Evolutionary conservation across 352 stramenopile species (phyloP).

Genomic region (Phytopythium oedochilum): DNA sequence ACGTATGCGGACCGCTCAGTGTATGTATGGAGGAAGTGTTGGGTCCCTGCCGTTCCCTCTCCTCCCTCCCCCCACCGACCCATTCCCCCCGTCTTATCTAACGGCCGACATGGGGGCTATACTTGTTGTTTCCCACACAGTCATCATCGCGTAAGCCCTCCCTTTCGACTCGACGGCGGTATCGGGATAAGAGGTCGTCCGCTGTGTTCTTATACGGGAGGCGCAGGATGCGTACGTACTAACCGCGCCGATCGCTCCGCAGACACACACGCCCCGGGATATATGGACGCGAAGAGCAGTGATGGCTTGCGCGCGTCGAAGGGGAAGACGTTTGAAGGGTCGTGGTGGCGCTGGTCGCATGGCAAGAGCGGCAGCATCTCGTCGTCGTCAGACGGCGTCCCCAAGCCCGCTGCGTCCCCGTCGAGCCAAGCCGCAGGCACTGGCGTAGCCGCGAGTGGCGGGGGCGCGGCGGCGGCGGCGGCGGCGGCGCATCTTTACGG

Average conservation of each 20-base stretch:
- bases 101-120: background rate
- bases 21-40: no score
- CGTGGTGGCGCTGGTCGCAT: constrained; percentile 77
- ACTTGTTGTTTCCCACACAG: background rate
- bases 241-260: no score
- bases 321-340: constrained; percentile 14
- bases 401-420: constrained; percentile 6
- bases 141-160: background rate
- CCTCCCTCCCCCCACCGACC: no score
- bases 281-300: constrained; percentile 27
- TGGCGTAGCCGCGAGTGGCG: background rate
- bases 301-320: constrained; percentile 17
- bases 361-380: constrained; percentile 64
- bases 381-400: constrained; percentile 34
- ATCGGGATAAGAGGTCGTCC: constrained; percentile 4
- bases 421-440: background rate
- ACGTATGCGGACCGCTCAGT: background rate
- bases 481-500: background rate
- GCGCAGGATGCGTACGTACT: background rate
- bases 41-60: no score
- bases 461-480: background rate
- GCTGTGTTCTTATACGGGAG: background rate
- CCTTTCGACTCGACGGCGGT: constrained; percentile 2
- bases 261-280: background rate
- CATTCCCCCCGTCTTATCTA: background rate